A percentile compares a stretch with the other conserved stretches of the same genome.
These are phyloP conservation scores for Pseudogymnoascus sp. DNA, from an alignment of 2,329 filamentous ascomycete genomes.

Conservation along the genomic window DNA sequence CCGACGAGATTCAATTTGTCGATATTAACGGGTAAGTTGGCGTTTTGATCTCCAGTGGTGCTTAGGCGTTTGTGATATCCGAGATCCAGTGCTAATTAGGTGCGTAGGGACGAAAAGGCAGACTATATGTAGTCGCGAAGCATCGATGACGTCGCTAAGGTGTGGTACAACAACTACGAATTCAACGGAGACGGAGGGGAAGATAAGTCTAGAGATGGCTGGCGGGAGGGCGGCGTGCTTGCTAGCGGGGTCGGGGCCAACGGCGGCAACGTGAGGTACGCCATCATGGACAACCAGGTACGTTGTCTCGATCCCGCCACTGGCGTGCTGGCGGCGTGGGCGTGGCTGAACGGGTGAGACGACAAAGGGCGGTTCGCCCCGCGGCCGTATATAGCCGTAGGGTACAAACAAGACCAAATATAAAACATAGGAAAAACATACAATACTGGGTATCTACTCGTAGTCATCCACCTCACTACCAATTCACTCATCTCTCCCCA, in stretches of 20 bases:
- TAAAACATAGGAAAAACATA: neutral
- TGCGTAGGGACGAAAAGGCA: neutral
- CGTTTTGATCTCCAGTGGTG: neutral
- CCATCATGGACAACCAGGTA: neutral
- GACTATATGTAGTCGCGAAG: neutral
- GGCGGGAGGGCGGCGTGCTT: neutral
- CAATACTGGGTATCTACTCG: neutral
- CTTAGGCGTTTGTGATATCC: neutral
- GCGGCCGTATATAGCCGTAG: neutral
- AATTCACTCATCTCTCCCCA: neutral
- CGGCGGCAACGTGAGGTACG: neutral
- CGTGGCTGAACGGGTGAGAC: neutral
- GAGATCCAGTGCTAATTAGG: neutral
- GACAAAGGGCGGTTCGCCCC: neutral
- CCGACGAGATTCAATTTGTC: neutral
- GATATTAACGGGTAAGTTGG: neutral
- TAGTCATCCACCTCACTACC: neutral
- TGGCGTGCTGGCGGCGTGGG: neutral
- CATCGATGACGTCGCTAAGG: neutral
- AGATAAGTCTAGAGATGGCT: neutral
- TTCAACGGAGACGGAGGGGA: neutral
- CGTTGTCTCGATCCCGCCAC: neutral
- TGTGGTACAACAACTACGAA: neutral
- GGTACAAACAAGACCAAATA: too few relatives aligned
- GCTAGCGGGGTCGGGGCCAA: neutral